Evolutionary conservation across 805 yeast genomes (phyloP), one percentile per base, ranked within the genome.

Genomic region (Teunomyces barrocoloradensis): DNA sequence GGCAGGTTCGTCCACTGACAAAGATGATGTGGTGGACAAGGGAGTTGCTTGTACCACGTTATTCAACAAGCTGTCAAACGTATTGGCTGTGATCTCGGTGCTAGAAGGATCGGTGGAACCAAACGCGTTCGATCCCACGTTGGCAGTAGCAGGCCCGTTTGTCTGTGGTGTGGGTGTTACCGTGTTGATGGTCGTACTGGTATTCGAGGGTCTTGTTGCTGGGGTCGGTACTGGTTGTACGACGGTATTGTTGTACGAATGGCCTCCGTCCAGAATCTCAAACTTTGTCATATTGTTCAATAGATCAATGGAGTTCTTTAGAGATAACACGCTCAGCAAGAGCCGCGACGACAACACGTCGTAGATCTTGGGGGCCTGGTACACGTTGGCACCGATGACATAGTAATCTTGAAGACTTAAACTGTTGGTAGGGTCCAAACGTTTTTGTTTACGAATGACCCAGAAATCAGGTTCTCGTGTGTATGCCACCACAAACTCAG

Each of bases 381-480:
- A 94, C 1, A 94, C 85, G 59, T 89, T 90, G 15, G 96, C 95
- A 3, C 97, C 96, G 35, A 90, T 82, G 41, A 92, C 85, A 64
- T 88, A 92, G 66, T 87, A 92, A 53, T 89, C 95, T 25, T 88
- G 82, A 9, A 88, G 57, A 0, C 84, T 74, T 20, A 73, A 66
- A 2, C 78, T 77, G 29, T 75, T 78, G 10, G 71, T 71, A 5
- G 83, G 80, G 30, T 77, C 68, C 4, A 75, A 52, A 27, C 98
- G 70, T 40, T 80, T 69, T 62, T 92, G 97, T 60, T 91, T 90
- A 48, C 95, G 75, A 7, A 92, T 80, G 23, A 92, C 77, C 97
- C 98, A 94, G 55, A 89, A 81, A 58, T 89, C 96, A 0, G 97
- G 98, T 55, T 91, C 98, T 35, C 89, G 72, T 2, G 84, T 81